Base-by-base conservation (phyloP, 129 eudicot genomes). In the Pittosporum tobira region DNA sequence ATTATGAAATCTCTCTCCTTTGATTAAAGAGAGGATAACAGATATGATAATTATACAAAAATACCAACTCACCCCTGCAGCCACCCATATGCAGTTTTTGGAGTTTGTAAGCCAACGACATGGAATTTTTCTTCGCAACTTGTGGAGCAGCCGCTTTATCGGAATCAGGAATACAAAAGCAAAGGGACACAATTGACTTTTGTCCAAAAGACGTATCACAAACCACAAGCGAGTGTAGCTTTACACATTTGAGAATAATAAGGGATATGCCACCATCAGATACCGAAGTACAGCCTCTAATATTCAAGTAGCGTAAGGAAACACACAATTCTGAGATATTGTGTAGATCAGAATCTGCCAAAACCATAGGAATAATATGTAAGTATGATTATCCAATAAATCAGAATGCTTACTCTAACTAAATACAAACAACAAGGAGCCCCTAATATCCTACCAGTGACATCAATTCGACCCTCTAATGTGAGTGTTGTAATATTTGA, bases 151-250 rank as follows among this genome's bases (percentile, higher is more conserved):
- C 5, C 25, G 22, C 52, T 48, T 58, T 24, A 38, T 63, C 77
- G 60, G 16, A 26, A 69, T 27, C 38, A 47, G 74, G 63, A 70
- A 28, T 51, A 63, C 64, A 61, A 60, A 76, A 75, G 73, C 81
- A 82, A 55, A 91, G 94, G 57, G 94, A 78, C 38, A 51, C 44
- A 67, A 78, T 25, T 16, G 94, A 91, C 38, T 62, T 57, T 23
- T 81, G 78, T 19, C 95, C 95, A 53, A 91, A 83, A 45, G 50
- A 73, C 56, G 98, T 91, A 61, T 86, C 77, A 69, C 95, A 76
- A 12, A 77, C 90, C 58, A 86, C 73, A 50, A 91, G 52, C n/a
- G 95, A 91, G 52, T 78, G 77, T 34, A 90, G 66, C 66, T 71
- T 78, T 62, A 70, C 53, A 69, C 87, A 85, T 66, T 71, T 81